Percentiles rank a stretch among this genome's conserved stretches.
These are phyloP conservation scores for Leucosporidium yakuticum DNA, from an alignment of 768 basidiomycete species.

Conservation along the genomic window DNA sequence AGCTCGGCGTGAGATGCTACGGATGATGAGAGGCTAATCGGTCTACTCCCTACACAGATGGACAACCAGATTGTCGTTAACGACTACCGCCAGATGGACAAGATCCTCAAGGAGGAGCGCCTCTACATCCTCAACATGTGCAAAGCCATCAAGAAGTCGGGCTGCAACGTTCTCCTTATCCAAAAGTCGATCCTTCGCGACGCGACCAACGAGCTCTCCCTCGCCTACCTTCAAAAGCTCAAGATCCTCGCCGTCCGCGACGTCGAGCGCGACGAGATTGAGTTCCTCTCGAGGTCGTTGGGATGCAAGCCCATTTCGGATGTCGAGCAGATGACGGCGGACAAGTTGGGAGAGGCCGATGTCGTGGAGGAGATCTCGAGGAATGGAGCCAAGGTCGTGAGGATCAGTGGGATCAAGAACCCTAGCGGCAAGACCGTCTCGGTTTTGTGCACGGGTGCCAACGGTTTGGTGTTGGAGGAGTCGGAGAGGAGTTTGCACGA, in stretches of 20 bases:
- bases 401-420: conserved; percentile 90
- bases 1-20: conserved; percentile 3
- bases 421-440: conserved; percentile 70
- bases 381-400: conserved; percentile 81
- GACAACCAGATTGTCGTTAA: conserved; percentile 99
- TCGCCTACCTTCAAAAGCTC: conserved; percentile 93
- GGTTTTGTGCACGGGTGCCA: conserved; percentile 89
- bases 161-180: conserved; percentile 96
- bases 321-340: conserved; percentile 94
- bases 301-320: conserved; percentile 96
- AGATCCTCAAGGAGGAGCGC: conserved; percentile 97
- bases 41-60: conserved; percentile 59
- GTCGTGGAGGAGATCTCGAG: conserved; percentile 81
- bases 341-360: conserved; percentile 95
- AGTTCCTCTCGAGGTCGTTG: conserved; percentile 88
- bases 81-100: conserved; percentile 99
- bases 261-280: conserved; percentile 96
- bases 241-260: conserved; percentile 96
- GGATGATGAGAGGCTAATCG: conserved; percentile 13
- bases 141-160: conserved; percentile 99
- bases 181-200: conserved; percentile 99
- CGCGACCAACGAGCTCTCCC: conserved; percentile 95
- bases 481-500: conserved; percentile 96
- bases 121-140: conserved; percentile 95
- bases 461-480: conserved; percentile 89